Conservation (phyloP, 2,329 filamentous ascomycete species). For the Alternaria panax region DNA sequence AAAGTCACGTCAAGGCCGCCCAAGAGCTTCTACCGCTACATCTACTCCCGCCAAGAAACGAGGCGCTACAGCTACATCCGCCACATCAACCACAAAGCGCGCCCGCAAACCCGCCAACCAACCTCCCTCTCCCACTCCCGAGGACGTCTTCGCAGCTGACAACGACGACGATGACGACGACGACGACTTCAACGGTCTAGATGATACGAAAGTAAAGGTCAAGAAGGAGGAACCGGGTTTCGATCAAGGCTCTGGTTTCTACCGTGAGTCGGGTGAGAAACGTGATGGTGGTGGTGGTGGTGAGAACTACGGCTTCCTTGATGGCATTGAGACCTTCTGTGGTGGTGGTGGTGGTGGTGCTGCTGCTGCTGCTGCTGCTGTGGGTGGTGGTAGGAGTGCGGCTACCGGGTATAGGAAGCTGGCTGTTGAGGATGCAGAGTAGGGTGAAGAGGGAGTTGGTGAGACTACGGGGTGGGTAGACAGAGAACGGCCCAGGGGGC, state of each 20-base stretch:
- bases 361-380: no score
- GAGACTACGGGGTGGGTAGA: no score
- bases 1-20: no score
- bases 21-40: no score
- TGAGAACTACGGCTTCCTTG: background rate
- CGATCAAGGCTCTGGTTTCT: background rate
- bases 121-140: background rate
- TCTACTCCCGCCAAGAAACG: conserved; percentile 28
- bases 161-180: conserved; percentile 19
- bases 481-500: rapidly evolving
- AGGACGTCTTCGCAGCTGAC: background rate
- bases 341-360: background rate
- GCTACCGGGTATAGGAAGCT: background rate
- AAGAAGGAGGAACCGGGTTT: conserved; percentile 4
- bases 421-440: background rate
- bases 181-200: conserved; percentile 19
- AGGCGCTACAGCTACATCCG: background rate
- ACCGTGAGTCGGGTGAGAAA: background rate
- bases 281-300: background rate
- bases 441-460: background rate
- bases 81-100: conserved; percentile 19
- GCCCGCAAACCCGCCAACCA: conserved; percentile 18
- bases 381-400: background rate
- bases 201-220: background rate
- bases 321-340: background rate